Conservation (phyloP, 108 stramenopile species). For the Skeletonema tropicum region DNA sequence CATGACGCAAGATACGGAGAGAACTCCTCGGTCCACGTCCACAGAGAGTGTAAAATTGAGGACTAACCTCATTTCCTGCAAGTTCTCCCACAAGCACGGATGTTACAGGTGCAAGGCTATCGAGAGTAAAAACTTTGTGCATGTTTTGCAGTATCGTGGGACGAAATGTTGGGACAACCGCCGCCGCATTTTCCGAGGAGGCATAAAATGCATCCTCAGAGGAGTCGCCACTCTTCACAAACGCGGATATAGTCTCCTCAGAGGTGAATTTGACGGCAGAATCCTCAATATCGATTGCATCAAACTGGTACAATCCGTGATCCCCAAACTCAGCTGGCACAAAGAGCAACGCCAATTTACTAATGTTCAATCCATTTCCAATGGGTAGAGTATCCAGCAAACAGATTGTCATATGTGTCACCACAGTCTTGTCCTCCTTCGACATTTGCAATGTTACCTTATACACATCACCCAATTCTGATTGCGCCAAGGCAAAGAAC, state of each 20-base stretch:
- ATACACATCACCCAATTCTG: conserved; percentile 97
- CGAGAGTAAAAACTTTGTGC: conserved; percentile 73
- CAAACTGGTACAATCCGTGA: conserved; percentile 96
- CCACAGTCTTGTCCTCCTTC: conserved; percentile 58
- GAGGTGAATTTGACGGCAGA: conserved; percentile 60
- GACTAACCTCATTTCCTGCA: conserved; percentile 89
- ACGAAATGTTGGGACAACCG: conserved; percentile 74
- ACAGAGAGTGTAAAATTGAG: conserved; percentile 92
- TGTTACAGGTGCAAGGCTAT: conserved; percentile 86
- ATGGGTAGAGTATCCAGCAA: conserved; percentile 92
- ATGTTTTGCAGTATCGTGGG: conserved; percentile 85
- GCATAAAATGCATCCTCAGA: conserved; percentile 41
- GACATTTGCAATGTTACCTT: conserved; percentile 83
- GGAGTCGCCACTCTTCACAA: conserved; percentile 19
- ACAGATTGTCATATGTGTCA: conserved; percentile 64
- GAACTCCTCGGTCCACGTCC: conserved; percentile 89
- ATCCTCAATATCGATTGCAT: conserved; percentile 82
- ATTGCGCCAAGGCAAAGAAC: conserved; percentile 95
- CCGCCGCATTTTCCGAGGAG: conserved; percentile 41
- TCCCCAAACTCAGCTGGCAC: conserved; percentile 94
- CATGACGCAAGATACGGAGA: conserved; percentile 89
- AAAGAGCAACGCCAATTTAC: conserved; percentile 92
- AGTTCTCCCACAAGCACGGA: conserved; percentile 91
- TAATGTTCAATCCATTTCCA: conserved; percentile 88
- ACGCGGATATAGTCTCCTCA: conserved; percentile 50